A percentile compares a stretch with the other conserved stretches of the same genome.
These are phyloP conservation scores for Nakaseomyces delphensis DNA, from an alignment of 1,139 yeast genomes.

Conservation along the genomic window DNA sequence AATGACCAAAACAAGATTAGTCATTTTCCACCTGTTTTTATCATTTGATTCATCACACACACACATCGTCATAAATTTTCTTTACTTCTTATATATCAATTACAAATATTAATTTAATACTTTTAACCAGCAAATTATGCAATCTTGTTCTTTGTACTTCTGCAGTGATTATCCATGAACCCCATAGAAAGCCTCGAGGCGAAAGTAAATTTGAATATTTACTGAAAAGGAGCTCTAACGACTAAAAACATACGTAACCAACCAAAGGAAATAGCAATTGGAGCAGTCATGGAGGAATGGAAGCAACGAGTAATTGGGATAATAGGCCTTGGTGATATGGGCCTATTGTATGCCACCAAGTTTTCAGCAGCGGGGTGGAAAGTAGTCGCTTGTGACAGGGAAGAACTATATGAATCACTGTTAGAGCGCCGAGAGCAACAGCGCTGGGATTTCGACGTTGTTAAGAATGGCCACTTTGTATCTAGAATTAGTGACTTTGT, in stretches of 20 bases:
- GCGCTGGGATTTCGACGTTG: constrained; percentile 39
- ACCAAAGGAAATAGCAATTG: not conserved
- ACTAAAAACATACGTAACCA: not conserved
- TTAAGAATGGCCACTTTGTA: constrained; percentile 72
- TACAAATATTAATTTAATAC: no score
- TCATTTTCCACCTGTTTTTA: no score
- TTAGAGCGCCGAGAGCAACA: constrained; percentile 37
- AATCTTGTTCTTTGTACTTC: no score
- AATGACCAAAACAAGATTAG: not conserved
- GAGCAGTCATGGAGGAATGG: constrained; percentile 9
- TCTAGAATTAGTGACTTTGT: constrained; percentile 73
- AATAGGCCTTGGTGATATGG: constrained; percentile 97
- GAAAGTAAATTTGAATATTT: not conserved
- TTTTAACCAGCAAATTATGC: no score
- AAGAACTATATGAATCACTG: constrained; percentile 49
- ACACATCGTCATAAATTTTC: no score
- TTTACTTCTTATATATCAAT: no score
- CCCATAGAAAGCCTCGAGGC: not conserved
- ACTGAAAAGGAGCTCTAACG: no score
- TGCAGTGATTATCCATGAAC: not conserved
- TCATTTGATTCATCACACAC: no score
- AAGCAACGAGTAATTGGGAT: constrained; percentile 57
- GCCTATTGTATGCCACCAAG: constrained; percentile 69
- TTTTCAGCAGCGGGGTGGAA: constrained; percentile 81
- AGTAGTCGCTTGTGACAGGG: constrained; percentile 86